Percentiles rank a stretch among this genome's conserved stretches.
These are phyloP conservation scores for Phenoliferia sp. DNA, from an alignment of 1,284 basidiomycete species.

Conservation along the genomic window DNA sequence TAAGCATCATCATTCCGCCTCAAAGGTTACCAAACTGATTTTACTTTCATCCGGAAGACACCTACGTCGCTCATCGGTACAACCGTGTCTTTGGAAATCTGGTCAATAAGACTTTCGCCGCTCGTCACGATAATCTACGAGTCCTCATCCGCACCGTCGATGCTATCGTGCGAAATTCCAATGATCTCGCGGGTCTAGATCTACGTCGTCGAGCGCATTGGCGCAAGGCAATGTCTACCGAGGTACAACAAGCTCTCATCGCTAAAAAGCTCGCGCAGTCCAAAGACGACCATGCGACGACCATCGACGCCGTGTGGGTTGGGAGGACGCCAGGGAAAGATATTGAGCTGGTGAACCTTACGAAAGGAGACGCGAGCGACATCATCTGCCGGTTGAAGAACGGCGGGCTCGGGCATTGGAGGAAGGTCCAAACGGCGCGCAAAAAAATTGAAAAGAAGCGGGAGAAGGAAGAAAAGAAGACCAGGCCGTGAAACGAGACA, in stretches of 20 bases:
- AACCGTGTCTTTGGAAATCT: not conserved
- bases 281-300: constrained; percentile 31
- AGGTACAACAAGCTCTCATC: constrained; percentile 61
- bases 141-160: constrained; percentile 55
- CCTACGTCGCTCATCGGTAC: not conserved
- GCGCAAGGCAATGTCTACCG: constrained; percentile 63
- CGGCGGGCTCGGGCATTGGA: constrained; percentile 56
- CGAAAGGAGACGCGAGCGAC: constrained; percentile 70
- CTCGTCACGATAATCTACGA: constrained; percentile 56
- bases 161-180: constrained; percentile 53
- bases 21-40: not conserved
- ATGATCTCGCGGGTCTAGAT: not conserved
- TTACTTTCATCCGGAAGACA: not conserved
- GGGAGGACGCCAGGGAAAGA: constrained; percentile 3
- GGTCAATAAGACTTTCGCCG: constrained; percentile 40
- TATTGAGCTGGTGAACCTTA: constrained; percentile 46
- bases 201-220: constrained; percentile 56
- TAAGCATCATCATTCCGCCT: not conserved
- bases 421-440: constrained; percentile 8
- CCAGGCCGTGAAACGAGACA: no score
- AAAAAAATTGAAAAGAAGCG: not conserved
- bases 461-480: not conserved
- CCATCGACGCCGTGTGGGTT: constrained; percentile 38
- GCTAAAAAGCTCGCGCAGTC: constrained; percentile 50
- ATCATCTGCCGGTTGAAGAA: constrained; percentile 71